A percentile compares a stretch with the other conserved stretches of the same genome.
Evolutionary conservation across 148 eudicot species (phyloP).

Genomic region (Dianthus caryophyllus): DNA sequence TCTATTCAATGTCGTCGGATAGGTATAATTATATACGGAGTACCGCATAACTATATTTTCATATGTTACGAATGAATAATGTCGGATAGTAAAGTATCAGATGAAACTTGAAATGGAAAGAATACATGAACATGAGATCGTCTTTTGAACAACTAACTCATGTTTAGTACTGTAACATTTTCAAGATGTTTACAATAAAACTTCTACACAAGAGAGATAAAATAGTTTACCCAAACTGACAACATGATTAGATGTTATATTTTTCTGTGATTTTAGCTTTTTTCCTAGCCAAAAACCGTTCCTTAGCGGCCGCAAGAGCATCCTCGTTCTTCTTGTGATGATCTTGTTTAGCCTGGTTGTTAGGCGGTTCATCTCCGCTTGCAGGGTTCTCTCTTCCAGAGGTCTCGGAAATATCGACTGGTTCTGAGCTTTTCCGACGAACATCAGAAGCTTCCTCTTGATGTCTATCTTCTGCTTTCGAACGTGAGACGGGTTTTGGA

Average conservation of each 20-base stretch:
- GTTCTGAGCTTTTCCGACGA: conserved; percentile 23
- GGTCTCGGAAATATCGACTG: conserved; percentile 21
- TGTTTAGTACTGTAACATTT: no score
- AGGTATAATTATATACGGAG: no score
- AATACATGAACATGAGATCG: no score
- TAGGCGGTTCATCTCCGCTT: conserved; percentile 25
- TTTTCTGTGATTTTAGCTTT: conserved; percentile 39
- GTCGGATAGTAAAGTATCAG: no score
- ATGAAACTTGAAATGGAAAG: no score
- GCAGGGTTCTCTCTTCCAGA: conserved; percentile 18
- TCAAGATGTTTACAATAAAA: no score
- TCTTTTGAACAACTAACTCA: no score
- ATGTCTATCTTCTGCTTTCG: conserved; percentile 18
- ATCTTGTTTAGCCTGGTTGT: conserved; percentile 42
- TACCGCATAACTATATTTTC: no score
- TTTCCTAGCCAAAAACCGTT: conserved; percentile 82
- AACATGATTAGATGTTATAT: background rate
- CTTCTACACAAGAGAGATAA: no score
- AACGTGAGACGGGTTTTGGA: conserved; percentile 21
- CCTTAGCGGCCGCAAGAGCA: conserved; percentile 81
- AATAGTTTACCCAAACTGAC: background rate
- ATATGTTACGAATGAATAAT: no score
- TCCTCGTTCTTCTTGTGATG: conserved; percentile 75
- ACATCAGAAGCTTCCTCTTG: conserved; percentile 25
- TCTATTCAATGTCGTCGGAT: no score